A percentile compares a stretch with the other conserved stretches of the same genome.
These are phyloP conservation scores for Nicotiana undulata DNA, from an alignment of 257 asterid genomes.

Conservation along the genomic window DNA sequence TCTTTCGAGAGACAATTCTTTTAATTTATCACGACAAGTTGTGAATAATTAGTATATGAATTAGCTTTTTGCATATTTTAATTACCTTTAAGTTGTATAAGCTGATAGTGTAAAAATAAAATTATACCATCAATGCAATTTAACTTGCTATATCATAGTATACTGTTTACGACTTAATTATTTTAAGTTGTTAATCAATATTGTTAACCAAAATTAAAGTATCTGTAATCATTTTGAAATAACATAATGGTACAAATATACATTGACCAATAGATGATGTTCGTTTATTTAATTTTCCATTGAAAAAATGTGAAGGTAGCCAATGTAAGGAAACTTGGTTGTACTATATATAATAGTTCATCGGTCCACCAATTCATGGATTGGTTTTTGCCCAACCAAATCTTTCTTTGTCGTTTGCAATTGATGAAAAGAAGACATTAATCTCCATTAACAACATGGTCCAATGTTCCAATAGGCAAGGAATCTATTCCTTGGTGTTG, in stretches of 20 bases:
- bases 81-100: no score
- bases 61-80: no score
- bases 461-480: neutral
- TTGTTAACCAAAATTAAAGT: no score
- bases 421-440: neutral
- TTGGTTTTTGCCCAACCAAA: neutral
- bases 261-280: neutral
- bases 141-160: no score
- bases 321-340: neutral
- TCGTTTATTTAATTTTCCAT: neutral
- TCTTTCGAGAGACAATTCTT: neutral
- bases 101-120: no score
- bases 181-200: no score
- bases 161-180: no score
- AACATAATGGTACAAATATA: no score
- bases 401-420: neutral
- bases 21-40: neutral
- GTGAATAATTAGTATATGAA: no score
- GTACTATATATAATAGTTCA: neutral
- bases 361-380: neutral
- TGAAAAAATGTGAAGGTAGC: neutral
- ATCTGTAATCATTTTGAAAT: no score
- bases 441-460: neutral
- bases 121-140: no score
- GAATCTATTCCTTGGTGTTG: neutral